A percentile compares a stretch with the other conserved stretches of the same genome.
Evolutionary conservation across 1,139 yeast species (phyloP).

Genomic region (Zygosaccharomyces sapae): DNA sequence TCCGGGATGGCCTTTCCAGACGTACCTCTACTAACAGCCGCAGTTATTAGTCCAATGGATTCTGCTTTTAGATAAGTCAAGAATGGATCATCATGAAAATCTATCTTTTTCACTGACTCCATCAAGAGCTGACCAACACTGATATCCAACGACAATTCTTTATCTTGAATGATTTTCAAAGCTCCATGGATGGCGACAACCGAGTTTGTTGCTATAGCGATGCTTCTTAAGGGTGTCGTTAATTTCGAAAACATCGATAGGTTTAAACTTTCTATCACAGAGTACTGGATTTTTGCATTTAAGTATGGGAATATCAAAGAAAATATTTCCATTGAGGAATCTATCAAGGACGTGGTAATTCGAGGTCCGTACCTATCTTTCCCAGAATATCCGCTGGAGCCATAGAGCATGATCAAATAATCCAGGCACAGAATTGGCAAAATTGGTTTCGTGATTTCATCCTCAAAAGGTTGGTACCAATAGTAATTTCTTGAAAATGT

Average conservation of each 20-base stretch:
- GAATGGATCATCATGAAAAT: slow-evolving; percentile 35
- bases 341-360: slow-evolving; percentile 57
- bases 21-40: slow-evolving; percentile 36
- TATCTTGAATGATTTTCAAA: slow-evolving; percentile 36
- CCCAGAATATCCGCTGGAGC: slow-evolving; percentile 31
- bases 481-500: slow-evolving; percentile 32
- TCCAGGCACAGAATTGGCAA: slow-evolving; percentile 42
- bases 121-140: slow-evolving; percentile 49
- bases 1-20: slow-evolving; percentile 10
- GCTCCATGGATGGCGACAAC: slow-evolving; percentile 62
- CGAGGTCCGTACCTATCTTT: slow-evolving; percentile 35
- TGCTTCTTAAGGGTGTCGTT: slow-evolving; percentile 38
- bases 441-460: slow-evolving; percentile 37
- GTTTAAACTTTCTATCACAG: slow-evolving; percentile 75
- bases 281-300: slow-evolving; percentile 77
- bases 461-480: slow-evolving; percentile 39
- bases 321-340: slow-evolving; percentile 73
- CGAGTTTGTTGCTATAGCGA: slow-evolving; percentile 57
- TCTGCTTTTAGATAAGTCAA: slow-evolving; percentile 57
- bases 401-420: slow-evolving; percentile 35
- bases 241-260: slow-evolving; percentile 45
- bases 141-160: slow-evolving; percentile 39
- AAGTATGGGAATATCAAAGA: slow-evolving; percentile 67
- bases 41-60: slow-evolving; percentile 58
- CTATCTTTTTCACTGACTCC: slow-evolving; percentile 54